These are phyloP conservation scores for Phanerochaete carnosa DNA, from an alignment of 768 basidiomycete species.

Conservation along the genomic window DNA sequence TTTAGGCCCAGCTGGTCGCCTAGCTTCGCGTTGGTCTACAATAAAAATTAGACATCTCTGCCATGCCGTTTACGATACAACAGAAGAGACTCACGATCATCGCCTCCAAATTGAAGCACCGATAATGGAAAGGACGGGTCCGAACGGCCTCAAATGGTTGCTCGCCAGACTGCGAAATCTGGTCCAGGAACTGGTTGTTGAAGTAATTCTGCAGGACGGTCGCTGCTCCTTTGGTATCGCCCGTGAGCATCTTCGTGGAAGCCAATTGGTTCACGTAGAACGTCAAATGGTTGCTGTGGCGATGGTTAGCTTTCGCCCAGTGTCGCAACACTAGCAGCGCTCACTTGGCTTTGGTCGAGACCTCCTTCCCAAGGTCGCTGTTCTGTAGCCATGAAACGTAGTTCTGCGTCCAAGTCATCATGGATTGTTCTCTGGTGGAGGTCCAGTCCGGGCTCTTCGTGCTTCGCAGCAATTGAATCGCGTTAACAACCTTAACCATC, in stretches of 20 bases:
- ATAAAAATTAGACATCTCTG: not conserved
- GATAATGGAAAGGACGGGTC: constrained; percentile 54
- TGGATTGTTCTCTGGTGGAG: constrained; percentile 31
- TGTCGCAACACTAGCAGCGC: constrained; percentile 11
- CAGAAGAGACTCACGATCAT: constrained; percentile 40
- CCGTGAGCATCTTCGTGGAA: constrained; percentile 37
- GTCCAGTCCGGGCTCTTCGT: constrained; percentile 41
- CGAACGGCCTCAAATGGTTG: constrained; percentile 57
- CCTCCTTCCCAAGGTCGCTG: constrained; percentile 39
- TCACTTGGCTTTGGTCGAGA: constrained; percentile 46
- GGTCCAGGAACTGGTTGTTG: constrained; percentile 37
- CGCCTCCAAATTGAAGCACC: constrained; percentile 57
- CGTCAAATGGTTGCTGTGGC: constrained; percentile 48
- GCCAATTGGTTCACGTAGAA: constrained; percentile 47
- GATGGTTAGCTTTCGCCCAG: not conserved
- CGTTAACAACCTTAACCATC: constrained; percentile 47
- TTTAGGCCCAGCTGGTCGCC: constrained; percentile 48
- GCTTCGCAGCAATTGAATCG: constrained; percentile 38
- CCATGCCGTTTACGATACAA: not conserved
- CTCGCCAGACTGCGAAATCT: constrained; percentile 50
- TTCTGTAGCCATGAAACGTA: constrained; percentile 45
- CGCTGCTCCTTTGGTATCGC: constrained; percentile 40
- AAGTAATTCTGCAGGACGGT: constrained; percentile 39
- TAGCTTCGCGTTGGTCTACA: constrained; percentile 49
- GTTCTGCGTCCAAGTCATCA: constrained; percentile 39